Evolutionary conservation across 257 asterid species (phyloP).

Genomic region (Paraleonurus japonicus): DNA sequence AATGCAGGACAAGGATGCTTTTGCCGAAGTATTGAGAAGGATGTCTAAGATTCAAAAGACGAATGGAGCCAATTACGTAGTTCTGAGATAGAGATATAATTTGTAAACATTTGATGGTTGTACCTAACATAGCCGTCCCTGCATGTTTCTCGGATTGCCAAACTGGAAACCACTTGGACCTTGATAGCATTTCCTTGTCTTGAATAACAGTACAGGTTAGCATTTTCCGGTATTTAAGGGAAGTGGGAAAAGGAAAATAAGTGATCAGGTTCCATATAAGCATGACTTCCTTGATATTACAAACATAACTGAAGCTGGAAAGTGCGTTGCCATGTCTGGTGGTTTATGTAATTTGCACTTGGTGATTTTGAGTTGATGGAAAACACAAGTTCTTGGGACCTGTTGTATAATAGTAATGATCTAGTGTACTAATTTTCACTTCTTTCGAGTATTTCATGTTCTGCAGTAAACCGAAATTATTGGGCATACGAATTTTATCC

Average conservation of each 20-base stretch:
- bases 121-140: neutral
- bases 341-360: neutral
- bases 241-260: neutral
- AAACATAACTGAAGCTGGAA: neutral
- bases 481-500: neutral
- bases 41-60: constrained; percentile 90
- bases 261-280: neutral
- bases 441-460: neutral
- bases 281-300: neutral
- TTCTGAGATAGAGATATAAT: constrained; percentile 56
- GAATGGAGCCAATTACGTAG: constrained; percentile 55
- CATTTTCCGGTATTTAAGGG: neutral
- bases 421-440: neutral
- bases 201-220: neutral
- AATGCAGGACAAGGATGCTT: constrained; percentile 84
- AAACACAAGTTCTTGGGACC: neutral
- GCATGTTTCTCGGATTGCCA: neutral
- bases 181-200: neutral
- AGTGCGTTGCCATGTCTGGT: neutral
- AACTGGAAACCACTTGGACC: neutral
- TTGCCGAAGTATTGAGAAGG: constrained; percentile 73
- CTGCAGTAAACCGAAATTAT: neutral
- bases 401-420: neutral
- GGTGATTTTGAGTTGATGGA: neutral
- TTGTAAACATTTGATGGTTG: neutral